Evolutionary conservation across 441 rosid species (phyloP).

Genomic region (Geranium incanum): DNA sequence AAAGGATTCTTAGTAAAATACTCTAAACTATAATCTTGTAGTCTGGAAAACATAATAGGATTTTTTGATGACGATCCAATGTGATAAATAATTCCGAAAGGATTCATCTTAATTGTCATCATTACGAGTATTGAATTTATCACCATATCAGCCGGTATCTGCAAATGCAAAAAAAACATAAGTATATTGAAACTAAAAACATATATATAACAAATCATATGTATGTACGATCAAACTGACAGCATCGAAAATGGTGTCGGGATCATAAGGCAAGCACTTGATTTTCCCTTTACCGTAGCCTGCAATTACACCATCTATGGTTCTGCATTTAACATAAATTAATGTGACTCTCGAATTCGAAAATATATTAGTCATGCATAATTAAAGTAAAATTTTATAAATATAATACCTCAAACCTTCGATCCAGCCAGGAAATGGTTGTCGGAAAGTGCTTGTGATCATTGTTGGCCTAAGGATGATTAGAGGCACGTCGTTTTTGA

Average conservation of each 20-base stretch:
- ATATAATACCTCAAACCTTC: background rate
- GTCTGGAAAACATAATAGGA: background rate
- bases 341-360: background rate
- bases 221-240: too few species aligned
- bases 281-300: background rate
- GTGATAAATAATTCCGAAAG: background rate
- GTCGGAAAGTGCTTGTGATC: background rate
- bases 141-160: constrained; percentile 4
- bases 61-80: background rate
- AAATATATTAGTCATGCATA: too few species aligned
- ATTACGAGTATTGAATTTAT: background rate
- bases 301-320: background rate
- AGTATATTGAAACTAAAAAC: background rate
- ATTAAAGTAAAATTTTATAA: background rate
- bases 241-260: background rate
- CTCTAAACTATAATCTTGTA: background rate
- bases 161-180: background rate
- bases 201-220: too few species aligned
- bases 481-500: background rate
- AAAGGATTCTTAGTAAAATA: background rate
- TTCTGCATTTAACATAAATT: background rate
- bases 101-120: background rate
- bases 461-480: background rate
- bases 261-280: background rate
- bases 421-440: constrained; percentile 2